Evolutionary conservation across 768 basidiomycete genomes (phyloP), one percentile per base, ranked within the genome.

Genomic region (Tricholoma sp.): DNA sequence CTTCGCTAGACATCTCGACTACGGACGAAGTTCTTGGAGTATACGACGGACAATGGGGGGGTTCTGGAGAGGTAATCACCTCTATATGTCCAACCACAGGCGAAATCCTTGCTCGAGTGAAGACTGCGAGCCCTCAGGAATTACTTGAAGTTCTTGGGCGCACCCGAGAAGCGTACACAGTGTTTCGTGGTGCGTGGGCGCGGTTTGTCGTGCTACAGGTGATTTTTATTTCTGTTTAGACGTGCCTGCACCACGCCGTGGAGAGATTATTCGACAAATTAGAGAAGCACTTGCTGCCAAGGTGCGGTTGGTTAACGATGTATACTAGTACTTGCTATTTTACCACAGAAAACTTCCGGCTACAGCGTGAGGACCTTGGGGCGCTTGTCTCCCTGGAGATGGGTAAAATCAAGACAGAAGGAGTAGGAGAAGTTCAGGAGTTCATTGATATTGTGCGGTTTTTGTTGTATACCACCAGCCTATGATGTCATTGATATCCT

Each of bases 381-480:
- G 85, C 88, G 11, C 78, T 96, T 17, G 84, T 96, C 8, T 88
- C 90, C 41, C 78, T 94, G 12, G 91, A 92, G 69, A 91, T 93
- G 90, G 91, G 96, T 15, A 86, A 98, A 76, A 94, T 97, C 61
- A 81, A 78, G 63, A 87, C 89, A 13, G 95, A 97, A 69, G 95
- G 95, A 24, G 76, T 86, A 17, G 95, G 95, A 13, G 94, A 97
- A 74, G 93, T 98, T 11, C 92, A 95, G 67, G 94, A 96, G 73
- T 93, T 95, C 65, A 82, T 97, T 57, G 94, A 97, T 66, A 92
- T 96, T 60, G 92, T 97, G 68, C 66, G 89, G 24, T 76, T 50
- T 52, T 52, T 57, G 29, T 53, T n/a, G 33, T 53, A n/a, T n/a
- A 44, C 29, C 29, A n/a, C 7, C 17, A 4, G 8, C 7, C 2